Percentiles rank a stretch among this genome's conserved stretches.
Evolutionary conservation across 768 basidiomycete genomes (phyloP).

Genomic region (Favolaschia claudopus): DNA sequence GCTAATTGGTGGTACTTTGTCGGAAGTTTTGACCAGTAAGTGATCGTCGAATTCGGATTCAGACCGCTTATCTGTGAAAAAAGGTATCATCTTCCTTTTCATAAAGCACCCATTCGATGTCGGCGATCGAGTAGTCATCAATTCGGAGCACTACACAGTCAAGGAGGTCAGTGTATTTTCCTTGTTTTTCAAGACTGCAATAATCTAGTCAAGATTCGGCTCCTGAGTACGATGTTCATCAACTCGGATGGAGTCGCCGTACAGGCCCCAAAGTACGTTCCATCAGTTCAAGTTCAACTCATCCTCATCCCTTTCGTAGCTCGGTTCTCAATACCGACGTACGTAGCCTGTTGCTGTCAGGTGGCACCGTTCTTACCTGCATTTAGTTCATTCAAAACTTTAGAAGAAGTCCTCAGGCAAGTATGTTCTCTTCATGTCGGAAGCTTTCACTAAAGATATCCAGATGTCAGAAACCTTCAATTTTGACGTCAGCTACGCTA

Average conservation of each 20-base stretch:
- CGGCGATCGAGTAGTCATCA: slow-evolving; percentile 71
- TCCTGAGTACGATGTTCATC: slow-evolving; percentile 79
- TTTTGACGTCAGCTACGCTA: slow-evolving; percentile 82
- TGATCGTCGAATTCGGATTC: not conserved
- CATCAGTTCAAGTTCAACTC: not conserved
- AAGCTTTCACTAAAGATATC: not conserved
- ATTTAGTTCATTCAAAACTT: slow-evolving; percentile 73
- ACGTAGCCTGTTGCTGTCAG: not conserved
- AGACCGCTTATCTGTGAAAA: not conserved
- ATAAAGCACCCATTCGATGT: slow-evolving; percentile 88
- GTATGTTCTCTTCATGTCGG: slow-evolving; percentile 13
- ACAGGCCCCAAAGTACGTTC: slow-evolving; percentile 68
- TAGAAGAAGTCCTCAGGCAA: slow-evolving; percentile 72
- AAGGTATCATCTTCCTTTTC: slow-evolving; percentile 85
- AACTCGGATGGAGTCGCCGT: slow-evolving; percentile 65
- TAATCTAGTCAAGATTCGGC: slow-evolving; percentile 56
- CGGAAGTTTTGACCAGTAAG: slow-evolving; percentile 76
- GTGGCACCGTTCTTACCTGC: slow-evolving; percentile 1
- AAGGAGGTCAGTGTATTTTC: slow-evolving; percentile 56
- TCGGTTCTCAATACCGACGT: slow-evolving; percentile 19
- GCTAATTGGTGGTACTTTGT: slow-evolving; percentile 83
- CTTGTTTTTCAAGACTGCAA: not conserved
- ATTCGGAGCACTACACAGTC: slow-evolving; percentile 71
- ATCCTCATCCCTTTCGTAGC: not conserved
- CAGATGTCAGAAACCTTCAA: slow-evolving; percentile 82